Conservation (phyloP, 2,329 filamentous ascomycete species). For the Alternaria alternata region DNA sequence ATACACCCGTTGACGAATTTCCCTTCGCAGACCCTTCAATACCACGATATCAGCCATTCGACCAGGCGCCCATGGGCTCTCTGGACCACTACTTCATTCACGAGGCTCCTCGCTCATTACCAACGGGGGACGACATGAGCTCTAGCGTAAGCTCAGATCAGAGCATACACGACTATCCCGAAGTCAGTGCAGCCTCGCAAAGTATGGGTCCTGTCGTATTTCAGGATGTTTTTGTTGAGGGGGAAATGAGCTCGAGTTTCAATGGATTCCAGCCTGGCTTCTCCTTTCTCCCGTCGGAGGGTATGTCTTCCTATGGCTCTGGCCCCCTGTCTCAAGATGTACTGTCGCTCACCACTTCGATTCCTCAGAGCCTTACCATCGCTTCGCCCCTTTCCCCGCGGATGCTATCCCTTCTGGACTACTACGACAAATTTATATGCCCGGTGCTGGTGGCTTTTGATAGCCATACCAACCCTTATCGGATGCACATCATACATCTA, state of each 20-base stretch:
- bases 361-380: conserved; percentile 58
- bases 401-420: conserved; percentile 89
- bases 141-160: conserved; percentile 58
- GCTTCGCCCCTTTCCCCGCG: conserved; percentile 72
- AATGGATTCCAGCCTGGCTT: conserved; percentile 50
- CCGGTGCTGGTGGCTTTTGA: conserved; percentile 93
- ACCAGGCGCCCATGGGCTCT: conserved; percentile 49
- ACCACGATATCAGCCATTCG: conserved; percentile 46
- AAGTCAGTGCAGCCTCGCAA: conserved; percentile 48
- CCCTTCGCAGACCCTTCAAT: conserved; percentile 52
- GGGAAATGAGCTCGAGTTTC: conserved; percentile 50
- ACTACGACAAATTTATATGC: conserved; percentile 92
- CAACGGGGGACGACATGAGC: conserved; percentile 53
- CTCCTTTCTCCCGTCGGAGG: conserved; percentile 52
- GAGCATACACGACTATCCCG: conserved; percentile 54
- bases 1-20: conserved; percentile 56
- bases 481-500: conserved; percentile 80
- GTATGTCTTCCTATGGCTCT: conserved; percentile 53
- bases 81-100: conserved; percentile 49
- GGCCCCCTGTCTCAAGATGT: conserved; percentile 49
- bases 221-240: conserved; percentile 51
- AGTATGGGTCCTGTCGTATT: conserved; percentile 47
- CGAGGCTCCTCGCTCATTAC: conserved; percentile 47
- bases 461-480: conserved; percentile 80
- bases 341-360: conserved; percentile 51